Base-by-base conservation (phyloP, 2,329 filamentous ascomycete genomes). In the Fusarium veterinarium region DNA sequence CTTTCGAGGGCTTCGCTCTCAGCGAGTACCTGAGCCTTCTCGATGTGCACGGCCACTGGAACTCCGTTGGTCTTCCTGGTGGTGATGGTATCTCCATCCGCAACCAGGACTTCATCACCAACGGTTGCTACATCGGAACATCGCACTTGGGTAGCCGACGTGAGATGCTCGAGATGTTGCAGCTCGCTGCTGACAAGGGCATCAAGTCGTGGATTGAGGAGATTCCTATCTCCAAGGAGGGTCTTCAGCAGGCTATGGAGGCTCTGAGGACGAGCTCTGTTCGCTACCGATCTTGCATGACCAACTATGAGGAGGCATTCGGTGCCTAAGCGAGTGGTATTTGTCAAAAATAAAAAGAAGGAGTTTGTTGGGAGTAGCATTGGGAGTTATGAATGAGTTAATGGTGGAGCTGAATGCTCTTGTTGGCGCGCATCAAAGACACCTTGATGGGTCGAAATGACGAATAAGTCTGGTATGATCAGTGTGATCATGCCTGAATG, bases 1-100 rank as follows among this genome's bases (percentile, higher is more conserved):
- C 88, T 40, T 91, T 89, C 57, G 88, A 91, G 57, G 87, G 86
- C 52, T 93, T 94, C 83, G 89, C 93, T 78, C 84, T 94, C 37
- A 82, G 83, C 58, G 87, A 91, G 72, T 97, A 96, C 84, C 89
- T 97, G 77, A 89, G 88, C 69, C 88, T 95, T 77, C 88, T 97
- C 80, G 94, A 95, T 82, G 91, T 95, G 64, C 93, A 95, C 83
- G 93, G 92, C 65, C 89, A 88, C 79, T 96, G 93, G 90, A 89
- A 95, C 80, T 93, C 89, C 77, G 92, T 95, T 60, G 93, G 93
- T 45, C 86, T 96, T 78, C 93, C 93, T 6, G 93, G 95, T 79
- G 92, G 93, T 69, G 90, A 91, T 48, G 90, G 93, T 16, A 90
- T 93, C 64, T 83, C 86, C 60, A 87, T 96, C 74, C 91, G 89